Evolutionary conservation across 2,329 filamentous ascomycete genomes (phyloP), one percentile per base, ranked within the genome.

Genomic region (Stagonosporopsis cucurbitacearum): DNA sequence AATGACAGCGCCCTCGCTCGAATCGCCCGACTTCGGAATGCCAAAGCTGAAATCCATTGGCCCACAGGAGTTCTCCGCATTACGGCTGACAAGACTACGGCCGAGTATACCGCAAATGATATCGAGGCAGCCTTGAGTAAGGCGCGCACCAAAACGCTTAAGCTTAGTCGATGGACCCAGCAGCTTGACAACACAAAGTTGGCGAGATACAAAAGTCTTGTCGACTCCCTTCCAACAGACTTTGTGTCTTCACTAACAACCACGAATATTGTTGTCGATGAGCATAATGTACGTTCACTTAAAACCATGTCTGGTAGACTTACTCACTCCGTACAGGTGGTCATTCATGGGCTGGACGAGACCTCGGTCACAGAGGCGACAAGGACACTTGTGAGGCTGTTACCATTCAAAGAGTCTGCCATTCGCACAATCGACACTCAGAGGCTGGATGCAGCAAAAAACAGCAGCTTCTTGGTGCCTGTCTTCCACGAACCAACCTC

Each of bases 91-190:
- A 75, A 74, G 42, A 70, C 50, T 41, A 72, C 64, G 22, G 70
- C 73, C 13, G 71, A 75, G 40, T 74, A 75, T 43, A 69, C 70
- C 6, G 71, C 72, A 3, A 63, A 72, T 37, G 74, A 77, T 46
- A 57, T 77, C 23, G 66, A 72, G 41, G 47, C 62, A 11, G 57
- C 65, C 1, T 45, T 76, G 20, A 46, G 59, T 26, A 57, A 62
- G 15, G 57, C 62, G 2, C 58, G 60, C n/a, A 22, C 44, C 1
- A 54, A 52, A 11, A 58, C 50, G 13, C 63, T 75, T 42, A 36
- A 65, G 15, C 32, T 75, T 6, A 54, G 56, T 8, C 52, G 50
- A 5, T 75, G 72, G 66, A 25, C 56, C 28, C 59, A 45, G 2
- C 54, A 62, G 22, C 43, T 72, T 3, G 54, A 53, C 1, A 32